Percentiles rank a stretch among this genome's conserved stretches.
phyloP scores from a whole-genome alignment of 2,329 filamentous ascomycete genomes.

The Botrytis deweyae region DNA sequence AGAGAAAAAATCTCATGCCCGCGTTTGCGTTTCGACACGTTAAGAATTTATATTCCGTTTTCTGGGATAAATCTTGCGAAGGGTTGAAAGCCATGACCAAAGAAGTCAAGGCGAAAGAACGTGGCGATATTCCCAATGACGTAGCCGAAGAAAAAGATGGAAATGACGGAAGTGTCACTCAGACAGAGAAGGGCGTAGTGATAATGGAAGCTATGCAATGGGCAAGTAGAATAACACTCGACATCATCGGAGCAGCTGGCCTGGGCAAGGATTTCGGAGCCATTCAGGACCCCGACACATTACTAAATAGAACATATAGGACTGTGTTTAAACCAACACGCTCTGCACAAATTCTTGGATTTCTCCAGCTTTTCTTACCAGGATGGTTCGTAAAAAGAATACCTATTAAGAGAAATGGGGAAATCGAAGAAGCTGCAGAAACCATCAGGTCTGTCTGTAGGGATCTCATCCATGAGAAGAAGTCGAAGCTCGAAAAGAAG shows the following conservation, averaged over 20 bases:
- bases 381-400: constrained; percentile 59
- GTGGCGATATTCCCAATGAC: constrained; percentile 41
- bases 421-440: constrained; percentile 54
- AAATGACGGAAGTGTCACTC: neutral
- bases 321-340: constrained; percentile 53
- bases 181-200: constrained; percentile 37
- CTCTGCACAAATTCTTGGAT: constrained; percentile 53
- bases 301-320: constrained; percentile 58
- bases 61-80: constrained; percentile 76
- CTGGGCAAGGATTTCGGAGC: constrained; percentile 70
- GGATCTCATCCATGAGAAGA: constrained; percentile 70
- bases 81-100: constrained; percentile 61
- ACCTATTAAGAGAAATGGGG: constrained; percentile 69
- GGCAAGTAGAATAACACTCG: constrained; percentile 67
- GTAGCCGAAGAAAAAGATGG: constrained; percentile 12
- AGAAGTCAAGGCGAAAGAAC: constrained; percentile 44
- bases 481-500: constrained; percentile 52
- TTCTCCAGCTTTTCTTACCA: constrained; percentile 64
- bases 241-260: constrained; percentile 73
- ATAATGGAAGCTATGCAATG: constrained; percentile 60
- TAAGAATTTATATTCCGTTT: constrained; percentile 79
- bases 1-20: constrained; percentile 76
- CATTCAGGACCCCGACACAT: constrained; percentile 58
- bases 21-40: constrained; percentile 85
- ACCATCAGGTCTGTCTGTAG: constrained; percentile 65